phyloP scores from a whole-genome alignment of 768 basidiomycete species.

The Boletus vermiculosoides region DNA sequence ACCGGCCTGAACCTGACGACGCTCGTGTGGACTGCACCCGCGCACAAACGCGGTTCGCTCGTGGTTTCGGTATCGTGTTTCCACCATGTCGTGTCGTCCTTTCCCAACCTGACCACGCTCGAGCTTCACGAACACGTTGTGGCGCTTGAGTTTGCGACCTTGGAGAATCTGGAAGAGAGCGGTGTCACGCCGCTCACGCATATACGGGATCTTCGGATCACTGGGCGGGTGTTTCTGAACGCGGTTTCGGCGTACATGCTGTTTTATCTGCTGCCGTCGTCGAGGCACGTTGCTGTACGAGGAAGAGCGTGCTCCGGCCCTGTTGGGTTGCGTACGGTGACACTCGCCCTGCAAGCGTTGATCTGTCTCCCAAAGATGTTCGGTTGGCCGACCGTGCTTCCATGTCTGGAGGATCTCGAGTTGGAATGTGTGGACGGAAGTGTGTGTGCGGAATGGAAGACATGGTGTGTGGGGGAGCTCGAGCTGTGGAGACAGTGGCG shows the following conservation, averaged over 20 bases:
- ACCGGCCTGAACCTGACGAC: slow-evolving; percentile 17
- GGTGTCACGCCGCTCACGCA: slow-evolving; percentile 9
- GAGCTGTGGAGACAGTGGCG: slow-evolving; percentile 14
- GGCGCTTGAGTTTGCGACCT: slow-evolving; percentile 5
- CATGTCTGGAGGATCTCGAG: slow-evolving; percentile 11
- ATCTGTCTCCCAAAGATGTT: slow-evolving; percentile 1
- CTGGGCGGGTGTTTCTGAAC: slow-evolving; percentile 11
- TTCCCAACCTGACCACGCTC: slow-evolving; percentile 20
- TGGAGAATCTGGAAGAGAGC: slow-evolving; percentile 2
- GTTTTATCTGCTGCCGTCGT: slow-evolving; percentile 16
- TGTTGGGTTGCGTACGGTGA: slow-evolving; percentile 4
- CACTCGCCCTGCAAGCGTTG: slow-evolving; percentile 16
- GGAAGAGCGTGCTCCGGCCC: slow-evolving; percentile 17
- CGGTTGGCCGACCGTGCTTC: slow-evolving; percentile 11
- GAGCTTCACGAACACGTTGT: slow-evolving; percentile 17
- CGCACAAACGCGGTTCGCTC: slow-evolving; percentile 6
- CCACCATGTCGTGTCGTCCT: slow-evolving; percentile 19
- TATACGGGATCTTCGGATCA: slow-evolving; percentile 11
- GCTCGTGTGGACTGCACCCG: slow-evolving; percentile 23
- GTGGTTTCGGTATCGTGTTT: slow-evolving; percentile 17
- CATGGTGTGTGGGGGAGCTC: slow-evolving; percentile 11
- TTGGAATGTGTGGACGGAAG: slow-evolving; percentile 12
- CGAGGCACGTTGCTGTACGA: slow-evolving; percentile 9
- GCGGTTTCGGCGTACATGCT: slow-evolving; percentile 15
- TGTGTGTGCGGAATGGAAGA: slow-evolving; percentile 3